Conservation (phyloP, 2,329 filamentous ascomycete species). For the Hypoxylon sp. region DNA sequence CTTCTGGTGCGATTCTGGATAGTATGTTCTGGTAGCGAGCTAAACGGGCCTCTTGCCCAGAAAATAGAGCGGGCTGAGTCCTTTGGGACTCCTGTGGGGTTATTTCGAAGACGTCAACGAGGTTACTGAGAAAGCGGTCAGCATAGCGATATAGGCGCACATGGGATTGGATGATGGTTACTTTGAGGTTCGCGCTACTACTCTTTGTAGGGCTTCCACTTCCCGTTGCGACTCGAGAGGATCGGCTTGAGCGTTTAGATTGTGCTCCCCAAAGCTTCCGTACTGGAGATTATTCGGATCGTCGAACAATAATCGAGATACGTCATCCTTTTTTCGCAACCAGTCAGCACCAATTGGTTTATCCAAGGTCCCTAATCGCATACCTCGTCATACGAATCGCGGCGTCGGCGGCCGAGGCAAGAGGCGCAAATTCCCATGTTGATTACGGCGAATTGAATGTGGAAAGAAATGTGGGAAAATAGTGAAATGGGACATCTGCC, state of each 20-base stretch:
- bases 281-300: conserved; percentile 72
- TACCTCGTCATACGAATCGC: conserved; percentile 70
- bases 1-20: conserved; percentile 69
- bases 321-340: conserved; percentile 66
- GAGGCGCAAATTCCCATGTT: conserved; percentile 74
- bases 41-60: conserved; percentile 69
- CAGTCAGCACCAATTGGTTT: conserved; percentile 29
- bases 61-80: conserved; percentile 52
- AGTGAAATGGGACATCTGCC: conserved; percentile 47
- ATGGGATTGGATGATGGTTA: conserved; percentile 55
- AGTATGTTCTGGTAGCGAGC: conserved; percentile 74
- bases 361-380: conserved; percentile 37
- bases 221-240: conserved; percentile 74
- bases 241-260: conserved; percentile 69
- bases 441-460: conserved; percentile 19
- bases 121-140: conserved; percentile 64
- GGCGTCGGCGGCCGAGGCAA: conserved; percentile 68
- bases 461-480: conserved; percentile 24
- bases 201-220: conserved; percentile 74
- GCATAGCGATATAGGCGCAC: conserved; percentile 32
- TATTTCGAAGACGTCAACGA: conserved; percentile 78
- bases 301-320: conserved; percentile 72
- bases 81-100: conserved; percentile 64
- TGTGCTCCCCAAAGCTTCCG: conserved; percentile 73
- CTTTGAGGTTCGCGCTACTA: conserved; percentile 76